phyloP scores from a whole-genome alignment of 208 protist species.

The Leishmania turanica region DNA sequence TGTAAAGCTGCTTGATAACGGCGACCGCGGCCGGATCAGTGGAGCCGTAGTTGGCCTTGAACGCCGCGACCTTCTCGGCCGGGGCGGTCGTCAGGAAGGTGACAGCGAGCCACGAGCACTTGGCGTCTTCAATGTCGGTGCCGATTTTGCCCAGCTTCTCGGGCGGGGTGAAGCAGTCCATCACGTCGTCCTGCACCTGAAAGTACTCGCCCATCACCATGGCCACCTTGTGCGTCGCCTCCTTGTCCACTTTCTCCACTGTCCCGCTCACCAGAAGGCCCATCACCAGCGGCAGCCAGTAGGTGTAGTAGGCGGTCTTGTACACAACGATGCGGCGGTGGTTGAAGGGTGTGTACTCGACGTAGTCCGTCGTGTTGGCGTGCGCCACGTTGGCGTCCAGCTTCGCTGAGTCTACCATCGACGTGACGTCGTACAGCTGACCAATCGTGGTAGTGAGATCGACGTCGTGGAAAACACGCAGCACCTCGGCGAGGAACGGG shows the following conservation, averaged over 20 bases:
- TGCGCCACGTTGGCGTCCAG: constrained; percentile 77
- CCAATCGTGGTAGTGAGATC: constrained; percentile 95
- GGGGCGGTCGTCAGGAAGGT: constrained; percentile 76
- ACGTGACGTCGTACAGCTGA: constrained; percentile 96
- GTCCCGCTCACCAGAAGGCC: constrained; percentile 93
- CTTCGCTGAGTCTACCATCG: constrained; percentile 89
- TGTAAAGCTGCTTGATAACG: constrained; percentile 90
- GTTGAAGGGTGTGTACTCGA: constrained; percentile 85
- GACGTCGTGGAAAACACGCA: constrained; percentile 93
- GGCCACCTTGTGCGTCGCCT: constrained; percentile 75
- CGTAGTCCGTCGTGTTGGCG: constrained; percentile 76
- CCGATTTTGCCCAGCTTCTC: constrained; percentile 97
- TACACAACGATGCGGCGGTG: constrained; percentile 96
- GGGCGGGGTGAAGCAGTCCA: constrained; percentile 97
- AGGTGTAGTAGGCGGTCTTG: constrained; percentile 98
- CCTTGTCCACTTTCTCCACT: constrained; percentile 55
- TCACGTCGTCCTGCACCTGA: constrained; percentile 98
- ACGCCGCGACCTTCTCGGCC: constrained; percentile 52
- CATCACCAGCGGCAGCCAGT: constrained; percentile 95
- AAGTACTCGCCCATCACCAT: constrained; percentile 97
- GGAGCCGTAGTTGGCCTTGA: constrained; percentile 93
- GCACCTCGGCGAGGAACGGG: constrained; percentile 84
- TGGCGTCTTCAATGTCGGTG: constrained; percentile 98
- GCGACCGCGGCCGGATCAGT: constrained; percentile 73
- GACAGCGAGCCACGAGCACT: constrained; percentile 97